Evolutionary conservation across 2,329 filamentous ascomycete species (phyloP).

Genomic region (Alternaria atra): DNA sequence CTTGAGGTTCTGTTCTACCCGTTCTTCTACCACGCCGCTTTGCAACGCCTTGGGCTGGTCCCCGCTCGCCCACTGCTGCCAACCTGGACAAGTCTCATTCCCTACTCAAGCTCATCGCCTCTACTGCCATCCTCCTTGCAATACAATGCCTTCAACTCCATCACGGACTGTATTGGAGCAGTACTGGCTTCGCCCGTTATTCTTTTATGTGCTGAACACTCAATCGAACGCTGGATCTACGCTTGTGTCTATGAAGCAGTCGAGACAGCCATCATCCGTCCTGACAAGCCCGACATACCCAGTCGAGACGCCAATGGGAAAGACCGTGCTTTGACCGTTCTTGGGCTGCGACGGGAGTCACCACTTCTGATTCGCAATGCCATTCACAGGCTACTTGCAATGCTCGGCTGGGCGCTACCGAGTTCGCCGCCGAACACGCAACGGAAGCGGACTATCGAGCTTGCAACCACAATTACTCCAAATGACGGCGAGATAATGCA

Average conservation of each 20-base stretch:
- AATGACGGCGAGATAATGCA: slow-evolving; percentile 25
- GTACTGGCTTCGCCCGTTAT: slow-evolving; percentile 40
- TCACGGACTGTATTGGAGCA: slow-evolving; percentile 23
- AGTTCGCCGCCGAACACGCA: slow-evolving; percentile 2
- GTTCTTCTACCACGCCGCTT: slow-evolving; percentile 41
- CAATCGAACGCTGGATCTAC: slow-evolving; percentile 39
- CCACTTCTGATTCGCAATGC: slow-evolving; percentile 29
- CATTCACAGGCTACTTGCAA: slow-evolving; percentile 34
- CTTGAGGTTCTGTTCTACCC: slow-evolving; percentile 45
- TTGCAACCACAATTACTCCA: slow-evolving; percentile 4
- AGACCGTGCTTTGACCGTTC: slow-evolving; percentile 30
- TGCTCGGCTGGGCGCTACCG: slow-evolving; percentile 39
- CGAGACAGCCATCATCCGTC: slow-evolving; percentile 39
- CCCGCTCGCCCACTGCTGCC: slow-evolving; percentile 41
- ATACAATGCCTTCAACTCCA: slow-evolving; percentile 25
- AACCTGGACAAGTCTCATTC: slow-evolving; percentile 36
- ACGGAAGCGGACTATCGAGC: not conserved
- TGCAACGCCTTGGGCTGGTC: slow-evolving; percentile 44
- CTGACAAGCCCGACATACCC: slow-evolving; percentile 41
- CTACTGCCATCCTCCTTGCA: slow-evolving; percentile 32
- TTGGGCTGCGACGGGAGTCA: slow-evolving; percentile 35
- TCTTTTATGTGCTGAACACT: slow-evolving; percentile 36
- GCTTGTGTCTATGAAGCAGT: slow-evolving; percentile 41
- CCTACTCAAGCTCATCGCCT: slow-evolving; percentile 41
- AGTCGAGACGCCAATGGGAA: slow-evolving; percentile 34